Evolutionary conservation across 1,284 basidiomycete species (phyloP), one percentile per base, ranked within the genome.

Genomic region (Entoloma clypeatum): DNA sequence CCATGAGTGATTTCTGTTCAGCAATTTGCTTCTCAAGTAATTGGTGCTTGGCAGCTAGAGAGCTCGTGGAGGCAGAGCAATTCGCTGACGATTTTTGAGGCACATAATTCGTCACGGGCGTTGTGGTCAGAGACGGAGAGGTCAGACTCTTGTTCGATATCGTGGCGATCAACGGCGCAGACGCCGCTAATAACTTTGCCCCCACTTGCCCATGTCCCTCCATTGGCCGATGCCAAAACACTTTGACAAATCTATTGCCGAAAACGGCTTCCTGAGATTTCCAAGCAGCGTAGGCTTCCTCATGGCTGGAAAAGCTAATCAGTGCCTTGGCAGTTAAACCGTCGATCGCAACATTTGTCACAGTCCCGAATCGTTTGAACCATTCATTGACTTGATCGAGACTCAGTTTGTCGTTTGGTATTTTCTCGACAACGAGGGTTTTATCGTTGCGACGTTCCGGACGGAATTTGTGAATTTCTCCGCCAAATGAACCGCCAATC

Each of bases 221-320:
- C 75, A 92, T 78, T 3, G 92, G 92, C 51, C 84, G 73, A 67
- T 94, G 92, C 92, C 92, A 94, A 54, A 92, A 87, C 28, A 94
- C 74, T 62, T 95, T 96, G 53, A 97, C 92, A 59, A 97, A 97
- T 28, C 94, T 80, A 54, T 93, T 94, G 11, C 82, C 83, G 58
- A 97, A 96, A 18, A 97, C 86, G 11, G 92, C 92, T 47, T 95
- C 92, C 58, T 95, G 90, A 18, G 81, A 84, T 60, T 87, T 89
- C 86, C 94, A 93, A 0, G 94, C 94, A 16, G 79, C 74, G 54
- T 86, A 81, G 1, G 94, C 94, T 58, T 94, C 87, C 16, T 77
- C 77, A 55, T 93, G 91, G n/a, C 74, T 78, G 13, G 81, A 75
- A 62, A 95, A 98, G 51, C 84, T 90, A 51, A 98, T 86, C 30